Conservation (phyloP, 306 rosid species). For the peach (Prunus persica) region Prunus_persica_NCBIv2 NC_034016.1:13359501-13360000, state of each 20-base stretch:
- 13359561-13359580: not conserved
- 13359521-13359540: not conserved
- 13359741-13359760: not conserved
- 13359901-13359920: not conserved
- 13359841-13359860: not conserved
- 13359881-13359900: not conserved
- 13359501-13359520: not conserved
- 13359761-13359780: too few relatives aligned
- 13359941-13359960: not conserved
- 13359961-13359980: not conserved
- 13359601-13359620: too few relatives aligned
- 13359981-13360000: not conserved
- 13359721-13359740: not conserved
- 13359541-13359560: not conserved
- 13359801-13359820: not conserved
- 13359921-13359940: not conserved
- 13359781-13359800: not conserved
- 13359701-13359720: not conserved
- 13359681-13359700: not conserved
- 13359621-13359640: too few relatives aligned
- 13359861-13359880: not conserved
- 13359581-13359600: not conserved
- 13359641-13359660: too few relatives aligned
- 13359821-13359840: not conserved
- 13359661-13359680: not conserved